These are phyloP conservation scores for Penicillium cinerascens DNA, from an alignment of 495 filamentous ascomycete genomes.

Conservation along the genomic window DNA sequence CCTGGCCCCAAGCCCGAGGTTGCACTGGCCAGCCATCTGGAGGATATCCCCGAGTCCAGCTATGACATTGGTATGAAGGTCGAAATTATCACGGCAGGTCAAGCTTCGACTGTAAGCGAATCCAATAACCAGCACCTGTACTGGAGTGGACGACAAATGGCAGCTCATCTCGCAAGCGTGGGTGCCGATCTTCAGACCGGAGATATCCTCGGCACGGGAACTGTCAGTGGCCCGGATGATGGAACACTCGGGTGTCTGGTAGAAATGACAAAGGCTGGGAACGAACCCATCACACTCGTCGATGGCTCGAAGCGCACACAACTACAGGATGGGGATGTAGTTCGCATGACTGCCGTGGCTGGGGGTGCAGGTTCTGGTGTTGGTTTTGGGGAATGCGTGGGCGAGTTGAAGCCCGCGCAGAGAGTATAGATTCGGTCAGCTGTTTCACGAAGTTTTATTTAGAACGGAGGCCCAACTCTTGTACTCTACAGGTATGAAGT, in stretches of 20 bases:
- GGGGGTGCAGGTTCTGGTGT: conserved; percentile 50
- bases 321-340: conserved; percentile 72
- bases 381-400: conserved; percentile 66
- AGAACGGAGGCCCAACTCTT: not conserved
- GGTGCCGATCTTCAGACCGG: conserved; percentile 73
- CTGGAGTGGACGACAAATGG: conserved; percentile 84
- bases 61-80: conserved; percentile 69
- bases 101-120: conserved; percentile 53
- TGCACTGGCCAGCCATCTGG: conserved; percentile 57
- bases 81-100: conserved; percentile 56
- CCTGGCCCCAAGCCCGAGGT: conserved; percentile 54
- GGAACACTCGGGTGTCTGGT: conserved; percentile 64
- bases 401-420: conserved; percentile 40
- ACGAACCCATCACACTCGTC: conserved; percentile 53
- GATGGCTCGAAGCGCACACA: conserved; percentile 59
- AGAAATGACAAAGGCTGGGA: conserved; percentile 64
- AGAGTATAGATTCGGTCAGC: not conserved
- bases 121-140: conserved; percentile 64
- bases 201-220: conserved; percentile 79
- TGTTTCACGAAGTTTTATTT: not conserved
- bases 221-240: conserved; percentile 64
- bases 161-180: conserved; percentile 73
- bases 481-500: not conserved
- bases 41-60: conserved; percentile 53
- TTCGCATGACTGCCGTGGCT: conserved; percentile 63